Conservation (phyloP, 768 basidiomycete genomes). For the Lyophyllum semitale region DNA sequence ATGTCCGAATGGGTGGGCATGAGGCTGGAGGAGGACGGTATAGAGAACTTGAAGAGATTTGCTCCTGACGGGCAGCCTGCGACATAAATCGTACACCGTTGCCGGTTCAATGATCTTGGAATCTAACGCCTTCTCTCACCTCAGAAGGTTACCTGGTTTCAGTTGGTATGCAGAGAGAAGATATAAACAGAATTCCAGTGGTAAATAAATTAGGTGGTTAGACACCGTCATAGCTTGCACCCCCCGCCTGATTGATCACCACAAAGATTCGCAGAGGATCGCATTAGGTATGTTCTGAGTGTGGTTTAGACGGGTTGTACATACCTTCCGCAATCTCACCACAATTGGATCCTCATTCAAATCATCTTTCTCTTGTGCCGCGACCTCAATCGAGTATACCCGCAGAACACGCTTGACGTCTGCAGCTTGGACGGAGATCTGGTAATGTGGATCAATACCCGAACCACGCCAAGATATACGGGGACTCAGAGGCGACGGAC, state of each 20-base stretch:
- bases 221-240: conserved; percentile 87
- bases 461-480: conserved; percentile 10
- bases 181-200: conserved; percentile 9
- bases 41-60: conserved; percentile 59
- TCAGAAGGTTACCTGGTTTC: conserved; percentile 9
- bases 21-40: conserved; percentile 73
- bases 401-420: conserved; percentile 84
- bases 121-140: neutral
- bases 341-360: conserved; percentile 88
- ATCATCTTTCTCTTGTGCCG: conserved; percentile 82
- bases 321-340: conserved; percentile 76
- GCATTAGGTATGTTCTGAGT: conserved; percentile 13
- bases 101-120: too few relatives aligned
- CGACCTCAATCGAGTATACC: conserved; percentile 84
- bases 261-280: conserved; percentile 14
- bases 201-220: conserved; percentile 33
- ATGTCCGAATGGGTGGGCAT: conserved; percentile 91
- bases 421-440: conserved; percentile 92
- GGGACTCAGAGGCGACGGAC: conserved; percentile 46
- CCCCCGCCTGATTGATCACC: conserved; percentile 63
- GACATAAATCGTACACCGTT: conserved; percentile 3
- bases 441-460: conserved; percentile 28
- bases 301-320: conserved; percentile 18
- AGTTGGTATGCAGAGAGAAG: conserved; percentile 10
- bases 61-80: conserved; percentile 13